Percentiles rank a stretch among this genome's conserved stretches.
Evolutionary conservation across 1,284 basidiomycete genomes (phyloP).

Genomic region (Cutaneotrichosporon cyanovorans): DNA sequence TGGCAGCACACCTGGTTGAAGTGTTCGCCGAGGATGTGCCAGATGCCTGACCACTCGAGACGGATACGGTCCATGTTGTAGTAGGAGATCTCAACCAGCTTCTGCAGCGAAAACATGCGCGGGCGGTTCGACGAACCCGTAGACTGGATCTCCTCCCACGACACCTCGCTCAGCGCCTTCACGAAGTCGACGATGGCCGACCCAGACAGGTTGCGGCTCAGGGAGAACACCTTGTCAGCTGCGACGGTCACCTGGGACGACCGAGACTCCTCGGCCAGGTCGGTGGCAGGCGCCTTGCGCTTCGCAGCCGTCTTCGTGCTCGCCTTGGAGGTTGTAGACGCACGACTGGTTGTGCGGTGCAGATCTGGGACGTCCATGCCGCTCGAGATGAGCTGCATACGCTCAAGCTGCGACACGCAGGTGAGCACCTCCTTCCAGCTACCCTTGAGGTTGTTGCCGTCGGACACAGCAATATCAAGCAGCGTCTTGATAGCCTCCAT

Average conservation of each 20-base stretch:
- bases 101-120: constrained; percentile 93
- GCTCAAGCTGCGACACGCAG: constrained; percentile 92
- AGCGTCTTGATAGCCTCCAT: constrained; percentile 95
- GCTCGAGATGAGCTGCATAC: constrained; percentile 90
- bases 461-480: constrained; percentile 82
- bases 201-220: constrained; percentile 87
- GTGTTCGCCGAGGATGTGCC: constrained; percentile 96
- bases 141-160: constrained; percentile 99
- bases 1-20: constrained; percentile 99
- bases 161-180: constrained; percentile 89
- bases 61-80: constrained; percentile 99
- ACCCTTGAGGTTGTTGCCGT: constrained; percentile 86
- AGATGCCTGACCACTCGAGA: constrained; percentile 96
- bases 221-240: constrained; percentile 97
- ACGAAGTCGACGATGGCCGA: constrained; percentile 98
- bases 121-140: constrained; percentile 89
- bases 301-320: constrained; percentile 16
- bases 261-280: constrained; percentile 91
- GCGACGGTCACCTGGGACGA: constrained; percentile 98
- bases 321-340: constrained; percentile 7
- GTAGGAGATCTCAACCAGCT: constrained; percentile 98
- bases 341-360: constrained; percentile 38
- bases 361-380: constrained; percentile 75
- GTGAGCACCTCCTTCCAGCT: constrained; percentile 94
- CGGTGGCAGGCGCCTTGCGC: constrained; percentile 61